Base-by-base conservation (phyloP, 768 basidiomycete species). In the Stropharia rugosoannulata region DNA sequence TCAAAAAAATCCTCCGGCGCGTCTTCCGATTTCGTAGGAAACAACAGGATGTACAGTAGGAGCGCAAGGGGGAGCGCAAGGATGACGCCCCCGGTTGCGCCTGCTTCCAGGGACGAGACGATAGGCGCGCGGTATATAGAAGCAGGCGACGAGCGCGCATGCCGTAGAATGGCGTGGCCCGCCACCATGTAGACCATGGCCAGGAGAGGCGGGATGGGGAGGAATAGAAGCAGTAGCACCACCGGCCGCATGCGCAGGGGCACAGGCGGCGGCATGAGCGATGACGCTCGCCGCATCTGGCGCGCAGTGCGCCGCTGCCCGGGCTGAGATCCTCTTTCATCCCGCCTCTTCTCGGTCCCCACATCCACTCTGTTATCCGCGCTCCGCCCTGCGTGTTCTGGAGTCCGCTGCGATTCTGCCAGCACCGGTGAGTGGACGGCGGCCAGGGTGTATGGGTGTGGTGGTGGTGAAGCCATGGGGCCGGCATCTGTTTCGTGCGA, bases 1-100 rank as follows among this genome's bases (percentile, higher is more conserved):
- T 71, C 69, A 60, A 74, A 73, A 56, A 72, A 71, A 49, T 74
- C 73, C 37, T 70, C 70, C 4, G 64, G 63, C 2, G 66, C 58
- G 2, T 64, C 59, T 2, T 59, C 16, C 1, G 62, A 59, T 38
- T 54, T 55, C 15, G 55, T 59, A 4, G 68, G 64, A 3, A 44
- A 49, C 49, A 71, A 40, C 54, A 73, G 59, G 52, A 70, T 46
- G 58, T 67, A 73, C 5, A 74, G 55, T 10, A 71, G 58, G 19
- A 73, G 57, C 6, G 65, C 70, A 44, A 73, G 55, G 1, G 74
- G 74, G 5, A 72, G 54, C 2, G 72, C 37, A 47, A 75, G 67
- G 53, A 75, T 70, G 4, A 64, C 58, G 1, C 72, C 73, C 44
- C 73, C 73, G 22, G 64, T 64, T 15, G 72, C 70, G 12, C 66